Conservation (phyloP, 257 asterid species). For the Nicotiana sylvestris region DNA sequence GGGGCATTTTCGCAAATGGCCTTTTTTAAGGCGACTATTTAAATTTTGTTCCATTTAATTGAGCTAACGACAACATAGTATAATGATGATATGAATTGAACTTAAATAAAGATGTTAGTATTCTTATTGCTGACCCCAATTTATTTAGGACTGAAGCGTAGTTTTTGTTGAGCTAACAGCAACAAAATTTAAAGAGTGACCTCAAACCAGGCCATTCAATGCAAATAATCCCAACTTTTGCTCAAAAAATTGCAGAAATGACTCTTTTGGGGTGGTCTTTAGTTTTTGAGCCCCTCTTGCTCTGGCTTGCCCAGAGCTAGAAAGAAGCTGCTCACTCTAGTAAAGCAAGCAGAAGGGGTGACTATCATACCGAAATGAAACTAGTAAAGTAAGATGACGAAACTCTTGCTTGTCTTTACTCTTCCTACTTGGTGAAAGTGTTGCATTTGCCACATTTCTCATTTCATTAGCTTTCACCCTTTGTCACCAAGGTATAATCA, state of each 20-base stretch:
- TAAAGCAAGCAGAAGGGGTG: too few relatives aligned
- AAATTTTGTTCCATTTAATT: background rate
- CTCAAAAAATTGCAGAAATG: background rate
- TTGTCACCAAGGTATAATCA: background rate
- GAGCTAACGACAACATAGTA: background rate
- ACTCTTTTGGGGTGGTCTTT: too few relatives aligned
- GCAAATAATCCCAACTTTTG: background rate
- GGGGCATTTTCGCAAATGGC: background rate
- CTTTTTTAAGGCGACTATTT: background rate
- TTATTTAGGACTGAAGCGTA: too few relatives aligned
- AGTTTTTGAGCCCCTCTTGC: too few relatives aligned
- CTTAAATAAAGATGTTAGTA: too few relatives aligned
- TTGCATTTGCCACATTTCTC: background rate
- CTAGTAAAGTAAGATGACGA: too few relatives aligned
- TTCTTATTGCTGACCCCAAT: too few relatives aligned
- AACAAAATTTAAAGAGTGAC: background rate
- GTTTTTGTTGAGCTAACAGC: background rate
- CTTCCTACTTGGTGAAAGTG: background rate
- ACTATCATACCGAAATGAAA: too few relatives aligned
- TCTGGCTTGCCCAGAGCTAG: too few relatives aligned
- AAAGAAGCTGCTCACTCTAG: too few relatives aligned
- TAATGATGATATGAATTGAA: too few relatives aligned
- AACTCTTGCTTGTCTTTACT: too few relatives aligned
- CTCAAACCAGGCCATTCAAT: background rate
- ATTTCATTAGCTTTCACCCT: background rate